Percentiles rank a stretch among this genome's conserved stretches.
Conservation (phyloP, 805 yeast species). For the Myxozyma neotropica region DNA sequence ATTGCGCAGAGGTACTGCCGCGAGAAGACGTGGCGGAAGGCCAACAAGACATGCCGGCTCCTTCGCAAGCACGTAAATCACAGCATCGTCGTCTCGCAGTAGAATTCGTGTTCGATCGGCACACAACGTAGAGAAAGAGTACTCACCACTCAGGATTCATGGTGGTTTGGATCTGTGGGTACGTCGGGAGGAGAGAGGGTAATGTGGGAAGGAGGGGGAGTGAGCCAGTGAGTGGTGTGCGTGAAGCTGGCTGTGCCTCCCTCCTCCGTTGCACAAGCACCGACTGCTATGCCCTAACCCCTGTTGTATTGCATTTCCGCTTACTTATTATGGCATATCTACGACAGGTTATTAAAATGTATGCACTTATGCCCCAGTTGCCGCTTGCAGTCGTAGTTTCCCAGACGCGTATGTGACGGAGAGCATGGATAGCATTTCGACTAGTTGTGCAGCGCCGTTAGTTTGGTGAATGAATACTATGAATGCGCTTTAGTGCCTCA, state of each 20-base stretch:
- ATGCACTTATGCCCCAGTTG: too few species aligned
- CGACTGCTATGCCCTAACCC: neutral
- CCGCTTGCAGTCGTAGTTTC: too few species aligned
- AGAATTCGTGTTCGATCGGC: neutral
- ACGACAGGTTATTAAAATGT: too few species aligned
- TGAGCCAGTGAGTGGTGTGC: neutral
- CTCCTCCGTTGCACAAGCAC: neutral
- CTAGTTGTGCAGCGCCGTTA: too few species aligned
- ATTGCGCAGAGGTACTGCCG: neutral
- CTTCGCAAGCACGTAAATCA: neutral
- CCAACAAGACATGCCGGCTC: neutral
- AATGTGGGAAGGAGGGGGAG: neutral
- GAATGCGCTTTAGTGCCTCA: too few species aligned
- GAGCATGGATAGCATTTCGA: too few species aligned
- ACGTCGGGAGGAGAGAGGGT: neutral
- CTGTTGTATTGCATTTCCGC: neutral
- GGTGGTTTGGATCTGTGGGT: neutral
- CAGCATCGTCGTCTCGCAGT: neutral
- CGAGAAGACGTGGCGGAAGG: neutral
- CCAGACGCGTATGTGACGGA: too few species aligned
- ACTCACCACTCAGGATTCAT: constrained; percentile 20
- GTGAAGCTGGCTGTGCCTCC: neutral
- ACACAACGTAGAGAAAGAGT: neutral
- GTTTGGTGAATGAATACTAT: too few species aligned
- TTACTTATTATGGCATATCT: too few species aligned